Evolutionary conservation across 768 basidiomycete genomes (phyloP), one percentile per base, ranked within the genome.

Genomic region (Fomitopsis pulvina): DNA sequence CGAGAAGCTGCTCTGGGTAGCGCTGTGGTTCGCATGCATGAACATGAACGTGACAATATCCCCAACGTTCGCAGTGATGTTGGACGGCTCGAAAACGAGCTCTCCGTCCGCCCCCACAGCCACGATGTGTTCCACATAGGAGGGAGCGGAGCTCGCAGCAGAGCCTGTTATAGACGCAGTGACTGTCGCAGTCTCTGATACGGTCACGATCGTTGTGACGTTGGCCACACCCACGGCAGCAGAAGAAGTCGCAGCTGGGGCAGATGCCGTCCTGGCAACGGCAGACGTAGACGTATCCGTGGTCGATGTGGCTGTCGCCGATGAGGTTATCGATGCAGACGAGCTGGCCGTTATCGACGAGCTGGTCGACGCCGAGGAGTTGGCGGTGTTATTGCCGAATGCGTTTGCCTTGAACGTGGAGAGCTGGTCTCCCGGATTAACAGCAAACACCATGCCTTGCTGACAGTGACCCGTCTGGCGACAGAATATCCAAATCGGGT

Each of bases 391-490:
- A 26, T 59, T 48, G 12, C 63, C 75, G 41, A 67, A 71, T 10
- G 80, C 81, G 18, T 73, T 73, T 18, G 74, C 69, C 59, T 78
- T 69, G 73, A 83, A 84, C 3, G 74, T 72, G 4, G 68, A 61
- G 52, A 83, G 74, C 21, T 78, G 67, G 64, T 68, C 63, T 14
- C 74, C 79, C 2, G 81, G 76, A 60, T 85, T 85, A 57, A 83
- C 66, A 22, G 80, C 77, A 60, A 83, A 81, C 26, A 84, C 82
- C 83, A 83, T 85, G 14, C 81, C 80, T 43, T 68, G 62, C 37
- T 71, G 70, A 50, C 82, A 83, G 61, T 84, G 82, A 45, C 66
- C 65, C 14, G 64, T 63, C 60, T 83, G 81, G 16, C 71, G 66
- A 62, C 81, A 83, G 65, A 72, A 83, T 8, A 79, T 70, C 80